Evolutionary conservation across 2,329 filamentous ascomycete genomes (phyloP).

Genomic region (Sclerotinia borealis): DNA sequence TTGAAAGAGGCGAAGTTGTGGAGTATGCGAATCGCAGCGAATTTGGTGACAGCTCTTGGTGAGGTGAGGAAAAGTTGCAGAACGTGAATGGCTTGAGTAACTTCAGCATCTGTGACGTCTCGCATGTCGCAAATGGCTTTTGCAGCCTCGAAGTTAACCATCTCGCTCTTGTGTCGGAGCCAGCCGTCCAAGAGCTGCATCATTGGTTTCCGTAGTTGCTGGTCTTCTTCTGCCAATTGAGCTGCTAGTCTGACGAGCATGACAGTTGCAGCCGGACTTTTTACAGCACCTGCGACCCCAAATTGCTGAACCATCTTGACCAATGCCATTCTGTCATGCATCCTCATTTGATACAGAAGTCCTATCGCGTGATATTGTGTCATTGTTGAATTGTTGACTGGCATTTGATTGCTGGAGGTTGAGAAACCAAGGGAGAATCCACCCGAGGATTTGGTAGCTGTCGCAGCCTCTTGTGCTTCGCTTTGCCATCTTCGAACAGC

Average conservation of each 20-base stretch:
- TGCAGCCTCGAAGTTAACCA: slow-evolving; percentile 98
- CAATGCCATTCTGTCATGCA: slow-evolving; percentile 94
- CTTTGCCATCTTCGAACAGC: slow-evolving; percentile 97
- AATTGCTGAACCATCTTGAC: slow-evolving; percentile 99
- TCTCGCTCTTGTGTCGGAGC: slow-evolving; percentile 97
- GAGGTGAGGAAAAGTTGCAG: slow-evolving; percentile 96
- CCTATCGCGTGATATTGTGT: slow-evolving; percentile 98
- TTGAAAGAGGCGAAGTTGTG: slow-evolving; percentile 97
- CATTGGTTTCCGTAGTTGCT: slow-evolving; percentile 86
- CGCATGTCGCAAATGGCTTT: slow-evolving; percentile 96
- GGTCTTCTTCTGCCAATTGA: slow-evolving; percentile 90
- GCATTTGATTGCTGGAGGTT: slow-evolving; percentile 65
- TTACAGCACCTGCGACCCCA: slow-evolving; percentile 81
- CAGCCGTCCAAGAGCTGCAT: slow-evolving; percentile 93
- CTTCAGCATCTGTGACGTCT: slow-evolving; percentile 87
- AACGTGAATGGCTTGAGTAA: slow-evolving; percentile 86
- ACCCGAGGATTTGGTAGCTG: slow-evolving; percentile 78
- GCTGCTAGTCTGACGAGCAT: slow-evolving; percentile 90
- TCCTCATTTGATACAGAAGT: slow-evolving; percentile 94
- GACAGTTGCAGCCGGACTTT: slow-evolving; percentile 87
- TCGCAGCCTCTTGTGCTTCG: slow-evolving; percentile 94
- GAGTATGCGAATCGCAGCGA: slow-evolving; percentile 90
- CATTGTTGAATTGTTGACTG: slow-evolving; percentile 94
- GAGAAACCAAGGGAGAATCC: slow-evolving; percentile 90
- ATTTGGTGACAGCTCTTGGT: slow-evolving; percentile 92